Evolutionary conservation across 2,329 filamentous ascomycete genomes (phyloP), one percentile per base, ranked within the genome.

Genomic region (Ophiostoma sp.): DNA sequence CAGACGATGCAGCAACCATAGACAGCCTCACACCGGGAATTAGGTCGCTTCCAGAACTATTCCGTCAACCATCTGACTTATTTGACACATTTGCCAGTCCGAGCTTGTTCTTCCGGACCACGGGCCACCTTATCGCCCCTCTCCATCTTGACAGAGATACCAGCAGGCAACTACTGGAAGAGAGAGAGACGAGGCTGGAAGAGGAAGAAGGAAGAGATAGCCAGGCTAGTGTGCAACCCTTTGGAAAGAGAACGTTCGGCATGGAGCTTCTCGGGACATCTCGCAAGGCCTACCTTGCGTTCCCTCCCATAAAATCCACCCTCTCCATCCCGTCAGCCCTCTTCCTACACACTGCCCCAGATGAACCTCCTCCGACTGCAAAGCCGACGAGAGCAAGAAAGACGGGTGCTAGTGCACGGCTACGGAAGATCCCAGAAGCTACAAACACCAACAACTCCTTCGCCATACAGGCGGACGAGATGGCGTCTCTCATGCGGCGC

Each of bases 41-140:
- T 3, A 73, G 72, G 9, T 5, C 70, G 7, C 52, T 76, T 8
- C 39, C 74, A 7, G 75, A 73, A 4, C 81, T 90, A n/a, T 91
- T 91, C 77, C 75, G 76, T 11, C 77, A 75, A 0, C 87, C 89
- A 0, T 78, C 78, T 0, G 80, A 86, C 73, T 79, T 89, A 39
- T 90, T 91, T 75, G 89, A 91, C 76, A 80, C 86, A 0, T 91
- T 91, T 78, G 87, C 85, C 5, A 90, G 87, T 74, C 84, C 89
- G 0, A 82, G 83, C 70, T 82, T 91, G 0, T 87, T 91, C 77
- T 90, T 91, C 76, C 87, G 87, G 69, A 86, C 83, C 0, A 80
- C 88, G 0, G 86, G 85, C 0, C 73, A 88, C 5, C 76, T 81
- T 0, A 80, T 85, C 0, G 87, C 87, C 0, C 80, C 80, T 1